Conservation (phyloP, 2,329 filamentous ascomycete genomes). For the Aspergillus transmontanensis region DNA sequence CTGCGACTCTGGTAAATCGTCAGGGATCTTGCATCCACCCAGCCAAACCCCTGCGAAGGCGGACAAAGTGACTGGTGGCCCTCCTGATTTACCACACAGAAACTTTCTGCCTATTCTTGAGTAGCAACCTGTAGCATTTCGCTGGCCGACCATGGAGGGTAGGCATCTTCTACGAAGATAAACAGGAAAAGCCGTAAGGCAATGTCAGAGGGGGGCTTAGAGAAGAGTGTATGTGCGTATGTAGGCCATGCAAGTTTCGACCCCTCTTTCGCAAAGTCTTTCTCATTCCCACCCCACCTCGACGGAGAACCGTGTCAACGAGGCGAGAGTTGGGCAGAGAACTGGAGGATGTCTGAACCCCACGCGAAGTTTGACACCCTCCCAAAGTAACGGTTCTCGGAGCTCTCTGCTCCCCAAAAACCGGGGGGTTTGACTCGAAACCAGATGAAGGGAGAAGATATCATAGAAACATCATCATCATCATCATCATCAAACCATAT, state of each 20-base stretch:
- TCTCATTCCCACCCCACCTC: neutral
- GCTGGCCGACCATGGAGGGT: neutral
- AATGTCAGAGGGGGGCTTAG: neutral
- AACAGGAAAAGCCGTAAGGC: neutral
- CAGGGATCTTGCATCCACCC: conserved; percentile 13
- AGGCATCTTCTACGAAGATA: neutral
- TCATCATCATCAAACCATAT: conserved; percentile 16
- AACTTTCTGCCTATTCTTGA: neutral
- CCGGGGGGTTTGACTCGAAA: neutral
- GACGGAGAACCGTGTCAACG: neutral
- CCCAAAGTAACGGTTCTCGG: conserved; percentile 2
- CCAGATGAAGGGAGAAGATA: conserved; percentile 1
- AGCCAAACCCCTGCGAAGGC: conserved; percentile 5
- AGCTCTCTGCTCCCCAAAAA: conserved; percentile 9
- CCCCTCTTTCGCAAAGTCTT: neutral
- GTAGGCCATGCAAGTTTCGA: neutral
- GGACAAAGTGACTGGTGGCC: conserved; percentile 6
- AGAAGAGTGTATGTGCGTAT: neutral
- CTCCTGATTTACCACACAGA: conserved; percentile 25
- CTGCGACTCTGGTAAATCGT: conserved; percentile 14
- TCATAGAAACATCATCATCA: conserved; percentile 15
- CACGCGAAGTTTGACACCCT: neutral
- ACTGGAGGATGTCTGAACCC: neutral
- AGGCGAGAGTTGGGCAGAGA: conserved; percentile 1
- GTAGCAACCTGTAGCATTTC: neutral